Base-by-base conservation (phyloP, 305 asterid genomes). In the Solanum aculeatissimum region DNA sequence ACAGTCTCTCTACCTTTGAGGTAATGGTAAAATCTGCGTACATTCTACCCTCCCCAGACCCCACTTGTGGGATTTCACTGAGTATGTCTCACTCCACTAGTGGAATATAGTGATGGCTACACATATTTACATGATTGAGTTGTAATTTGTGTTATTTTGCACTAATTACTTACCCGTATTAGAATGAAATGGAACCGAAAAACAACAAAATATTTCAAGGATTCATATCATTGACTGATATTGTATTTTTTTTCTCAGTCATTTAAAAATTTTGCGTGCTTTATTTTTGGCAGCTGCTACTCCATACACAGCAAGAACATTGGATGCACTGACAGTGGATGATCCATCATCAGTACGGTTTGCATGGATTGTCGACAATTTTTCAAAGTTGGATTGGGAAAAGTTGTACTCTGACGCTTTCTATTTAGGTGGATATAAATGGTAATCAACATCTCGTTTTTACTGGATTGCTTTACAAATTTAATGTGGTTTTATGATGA, bases 291-390 rank as follows among this genome's bases (percentile, higher is more conserved):
- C 83, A 89, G 91, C 85, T 84, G 89, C 85, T 23, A 86, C 86
- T 42, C 89, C 83, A 18, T 91, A 85, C 25, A 89, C 83, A 78
- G 32, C 80, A 29, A 86, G 83, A 77, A 70, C 85, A n/a, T 85
- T 71, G 42, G 94, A 91, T 55, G 86, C 83, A 32, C 89, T 86
- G 83, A 84, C 82, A 10, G 89, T 80, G 1, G 91, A 87, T 55
- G 91, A 90, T 85, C 94, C 93, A 9, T 89, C 84, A 6, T 85
- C 71, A 63, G 70, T 19, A 19, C 70, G 89, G 51, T 91, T 91
- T 87, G 87, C 92, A 9, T 91, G 94, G 92, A 83, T 86, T 9
- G 87, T 90, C 68, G 85, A 89, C 58, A 86, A 86, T 58, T 90
- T 91, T 80, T 84, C 94, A 19, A 80, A 89, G 78, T 58, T 90